Evolutionary conservation across 768 basidiomycete genomes (phyloP).

Genomic region (Leccinum truebloodii): DNA sequence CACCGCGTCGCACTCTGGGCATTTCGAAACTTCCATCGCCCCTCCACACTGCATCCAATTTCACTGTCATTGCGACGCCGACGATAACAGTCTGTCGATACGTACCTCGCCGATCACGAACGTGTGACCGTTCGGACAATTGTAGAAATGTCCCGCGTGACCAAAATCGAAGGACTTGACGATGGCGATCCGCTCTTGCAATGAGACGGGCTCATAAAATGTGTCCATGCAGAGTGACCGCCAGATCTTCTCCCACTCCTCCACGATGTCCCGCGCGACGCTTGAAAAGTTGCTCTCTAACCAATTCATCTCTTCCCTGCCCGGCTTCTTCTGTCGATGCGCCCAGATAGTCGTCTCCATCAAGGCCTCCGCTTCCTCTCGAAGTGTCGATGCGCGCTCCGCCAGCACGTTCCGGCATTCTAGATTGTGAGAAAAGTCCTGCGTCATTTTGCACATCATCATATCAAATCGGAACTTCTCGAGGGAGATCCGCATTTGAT

Average conservation of each 20-base stretch:
- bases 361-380: conserved; percentile 3
- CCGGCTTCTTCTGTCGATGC: conserved; percentile 29
- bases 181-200: conserved; percentile 52
- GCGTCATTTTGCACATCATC: conserved; percentile 29
- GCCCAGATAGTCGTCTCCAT: conserved; percentile 6
- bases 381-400: conserved; percentile 18
- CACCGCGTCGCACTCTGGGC: conserved; percentile 57
- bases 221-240: conserved; percentile 40
- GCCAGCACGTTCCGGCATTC: conserved; percentile 22
- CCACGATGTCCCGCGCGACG: conserved; percentile 39
- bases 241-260: conserved; percentile 49
- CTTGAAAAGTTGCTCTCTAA: conserved; percentile 42
- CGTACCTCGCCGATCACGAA: conserved; percentile 59
- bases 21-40: conserved; percentile 46
- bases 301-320: conserved; percentile 37
- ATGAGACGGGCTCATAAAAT: conserved; percentile 53
- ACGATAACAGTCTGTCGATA: not conserved
- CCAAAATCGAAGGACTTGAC: conserved; percentile 53
- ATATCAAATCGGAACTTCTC: conserved; percentile 54
- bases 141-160: conserved; percentile 50
- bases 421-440: conserved; percentile 14
- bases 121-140: conserved; percentile 59
- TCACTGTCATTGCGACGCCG: not conserved
- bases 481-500: conserved; percentile 46
- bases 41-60: conserved; percentile 53